Percentiles rank a stretch among this genome's conserved stretches.
Evolutionary conservation across 148 eudicot species (phyloP).

Genomic region (Silene uniflora): DNA sequence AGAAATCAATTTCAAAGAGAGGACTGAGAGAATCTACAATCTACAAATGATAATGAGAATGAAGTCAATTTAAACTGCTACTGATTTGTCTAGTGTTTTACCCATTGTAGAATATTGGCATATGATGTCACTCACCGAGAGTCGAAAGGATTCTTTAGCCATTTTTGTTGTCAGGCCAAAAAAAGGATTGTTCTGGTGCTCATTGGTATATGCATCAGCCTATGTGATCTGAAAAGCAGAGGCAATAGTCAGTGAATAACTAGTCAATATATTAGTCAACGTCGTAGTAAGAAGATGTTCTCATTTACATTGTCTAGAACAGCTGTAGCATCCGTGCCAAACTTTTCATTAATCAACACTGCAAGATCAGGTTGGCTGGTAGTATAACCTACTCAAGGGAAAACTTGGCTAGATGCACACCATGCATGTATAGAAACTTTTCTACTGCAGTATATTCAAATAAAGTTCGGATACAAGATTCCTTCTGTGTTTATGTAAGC

Average conservation of each 20-base stretch:
- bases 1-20: slow-evolving; percentile 82
- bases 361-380: slow-evolving; percentile 80
- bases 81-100: background rate
- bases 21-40: slow-evolving; percentile 83
- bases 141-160: slow-evolving; percentile 88
- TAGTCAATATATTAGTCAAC: background rate
- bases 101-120: too few species aligned
- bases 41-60: slow-evolving; percentile 30
- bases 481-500: slow-evolving; percentile 95
- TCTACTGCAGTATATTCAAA: background rate
- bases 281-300: background rate
- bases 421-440: background rate
- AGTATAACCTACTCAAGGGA: slow-evolving; percentile 34
- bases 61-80: slow-evolving; percentile 9
- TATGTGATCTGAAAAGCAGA: slow-evolving; percentile 59
- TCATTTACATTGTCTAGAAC: slow-evolving; percentile 77
- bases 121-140: too few species aligned
- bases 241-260: background rate
- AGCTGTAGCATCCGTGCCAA: slow-evolving; percentile 93
- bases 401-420: background rate
- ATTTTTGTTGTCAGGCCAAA: slow-evolving; percentile 93
- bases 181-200: slow-evolving; percentile 87
- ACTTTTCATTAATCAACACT: slow-evolving; percentile 87
- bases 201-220: slow-evolving; percentile 92
- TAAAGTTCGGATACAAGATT: slow-evolving; percentile 75